phyloP scores from a whole-genome alignment of 192 early-diverging fungal species.

The Podila epigama region DNA sequence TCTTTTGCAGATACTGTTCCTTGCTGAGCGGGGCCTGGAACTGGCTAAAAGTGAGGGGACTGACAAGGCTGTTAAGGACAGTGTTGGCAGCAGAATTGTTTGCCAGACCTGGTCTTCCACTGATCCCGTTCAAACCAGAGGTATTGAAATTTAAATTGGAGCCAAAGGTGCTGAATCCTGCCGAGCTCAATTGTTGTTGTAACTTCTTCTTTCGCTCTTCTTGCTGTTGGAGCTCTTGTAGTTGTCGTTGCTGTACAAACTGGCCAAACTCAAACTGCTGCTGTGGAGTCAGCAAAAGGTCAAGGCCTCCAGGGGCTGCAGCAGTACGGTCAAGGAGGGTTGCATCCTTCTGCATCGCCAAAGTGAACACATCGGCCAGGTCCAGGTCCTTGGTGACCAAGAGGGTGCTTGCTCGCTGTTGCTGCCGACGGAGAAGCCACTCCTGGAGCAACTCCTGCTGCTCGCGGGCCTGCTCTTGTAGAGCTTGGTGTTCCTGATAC shows the following conservation, averaged over 20 bases:
- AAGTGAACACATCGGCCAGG: constrained; percentile 38
- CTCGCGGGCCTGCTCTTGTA: constrained; percentile 19
- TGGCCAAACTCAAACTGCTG: constrained; percentile 43
- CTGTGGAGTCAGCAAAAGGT: constrained; percentile 31
- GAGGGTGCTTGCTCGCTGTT: constrained; percentile 14
- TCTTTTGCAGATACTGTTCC: not conserved
- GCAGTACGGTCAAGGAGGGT: constrained; percentile 25
- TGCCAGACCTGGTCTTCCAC: not conserved
- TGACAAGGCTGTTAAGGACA: not conserved
- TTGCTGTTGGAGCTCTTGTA: constrained; percentile 15
- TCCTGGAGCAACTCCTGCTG: constrained; percentile 33
- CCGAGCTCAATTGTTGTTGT: not conserved
- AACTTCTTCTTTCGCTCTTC: constrained; percentile 4
- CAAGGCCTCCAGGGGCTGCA: constrained; percentile 28
- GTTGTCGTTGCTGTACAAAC: constrained; percentile 21
- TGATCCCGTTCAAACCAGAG: not conserved
- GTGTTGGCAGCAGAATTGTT: not conserved
- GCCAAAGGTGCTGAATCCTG: not conserved
- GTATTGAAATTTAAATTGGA: no score
- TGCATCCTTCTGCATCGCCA: constrained; percentile 41
- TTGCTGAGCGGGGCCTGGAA: not conserved
- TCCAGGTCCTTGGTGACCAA: constrained; percentile 26
- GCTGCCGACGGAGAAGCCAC: constrained; percentile 31
- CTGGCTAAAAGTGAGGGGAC: not conserved
- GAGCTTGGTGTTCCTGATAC: constrained; percentile 14